Conservation (phyloP, 1,139 yeast genomes). For the Protomyces pachydermus region DNA sequence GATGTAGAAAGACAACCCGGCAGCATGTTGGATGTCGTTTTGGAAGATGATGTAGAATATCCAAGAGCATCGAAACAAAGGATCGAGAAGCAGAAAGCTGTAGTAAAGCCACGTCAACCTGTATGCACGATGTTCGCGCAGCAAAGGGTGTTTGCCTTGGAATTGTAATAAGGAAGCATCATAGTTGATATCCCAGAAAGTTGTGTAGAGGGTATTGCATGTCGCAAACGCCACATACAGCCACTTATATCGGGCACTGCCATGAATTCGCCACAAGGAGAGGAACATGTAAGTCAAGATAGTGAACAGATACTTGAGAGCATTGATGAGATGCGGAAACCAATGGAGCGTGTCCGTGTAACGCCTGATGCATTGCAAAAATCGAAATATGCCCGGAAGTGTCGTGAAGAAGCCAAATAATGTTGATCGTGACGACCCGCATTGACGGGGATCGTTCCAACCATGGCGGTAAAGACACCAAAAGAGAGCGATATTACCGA, state of each 20-base stretch:
- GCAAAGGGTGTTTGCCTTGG: constrained; percentile 52
- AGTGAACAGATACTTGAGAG: constrained; percentile 65
- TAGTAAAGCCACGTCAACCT: constrained; percentile 62
- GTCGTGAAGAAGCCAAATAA: constrained; percentile 75
- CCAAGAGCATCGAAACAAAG: constrained; percentile 83
- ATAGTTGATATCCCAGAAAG: constrained; percentile 85
- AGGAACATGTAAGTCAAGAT: constrained; percentile 67
- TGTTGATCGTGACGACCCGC: constrained; percentile 76
- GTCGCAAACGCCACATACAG: constrained; percentile 69
- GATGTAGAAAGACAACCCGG: constrained; percentile 77
- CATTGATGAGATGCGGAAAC: constrained; percentile 96
- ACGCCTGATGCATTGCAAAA: constrained; percentile 85
- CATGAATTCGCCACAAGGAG: constrained; percentile 70
- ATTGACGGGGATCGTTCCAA: constrained; percentile 51
- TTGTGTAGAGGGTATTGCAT: constrained; percentile 62
- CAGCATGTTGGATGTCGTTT: constrained; percentile 76
- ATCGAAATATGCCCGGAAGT: constrained; percentile 85
- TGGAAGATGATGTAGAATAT: constrained; percentile 69
- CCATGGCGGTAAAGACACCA: constrained; percentile 72
- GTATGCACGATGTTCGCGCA: constrained; percentile 55
- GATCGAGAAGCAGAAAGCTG: constrained; percentile 64
- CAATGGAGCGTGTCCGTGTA: constrained; percentile 87
- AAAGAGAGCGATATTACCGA: constrained; percentile 79
- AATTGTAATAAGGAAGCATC: constrained; percentile 85
- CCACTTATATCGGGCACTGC: constrained; percentile 45